Base-by-base conservation (phyloP, 495 filamentous ascomycete genomes). In the Endocarpon pusillum region DNA sequence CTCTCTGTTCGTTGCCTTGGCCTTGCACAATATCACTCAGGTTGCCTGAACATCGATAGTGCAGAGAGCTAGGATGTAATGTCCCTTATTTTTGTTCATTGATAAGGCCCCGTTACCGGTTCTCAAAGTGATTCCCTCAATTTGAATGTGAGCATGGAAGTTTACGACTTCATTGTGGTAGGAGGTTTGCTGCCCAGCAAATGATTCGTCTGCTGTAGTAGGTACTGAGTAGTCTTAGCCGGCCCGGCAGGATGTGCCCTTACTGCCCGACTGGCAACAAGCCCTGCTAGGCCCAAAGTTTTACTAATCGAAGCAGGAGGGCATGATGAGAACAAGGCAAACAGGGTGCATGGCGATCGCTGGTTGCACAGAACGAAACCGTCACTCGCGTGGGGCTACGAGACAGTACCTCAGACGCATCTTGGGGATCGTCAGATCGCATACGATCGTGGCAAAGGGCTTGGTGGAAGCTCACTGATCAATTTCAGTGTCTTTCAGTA, bases 401-500 rank as follows among this genome's bases (percentile, higher is more conserved):
- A 70, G 39, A 76, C 70, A 0, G 54, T 44, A 0, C 64, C 71
- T 0, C 74, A 78, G 37, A 43, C 50, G 14, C 42, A 67, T 38
- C 63, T 66, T 32, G 54, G 52, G 19, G 54, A 53, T 11, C 64
- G 69, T 2, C 40, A 61, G 32, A 41, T 78, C 3, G 64, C 70
- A 41, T 71, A 71, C 35, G 64, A 61, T 11, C 62, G 73, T 7
- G 74, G 74, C 0, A 61, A 61, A 10, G 67, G 67, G 2, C 52
- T 81, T 0, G 74, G 73, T 2, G 76, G 75, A 0, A 61, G 61
- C 16, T 71, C 55, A 21, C 66, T 66, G 11, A 67, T 79, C 36
- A 81, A 81, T 48, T 78, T 77, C 33, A 64, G 63, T 14, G 52
- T 69, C 8, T 79, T 58, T 37, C 66, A 57, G 9, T 40, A 66